phyloP scores from a whole-genome alignment of 345 rosid species.

The Populus pruinosa region DNA sequence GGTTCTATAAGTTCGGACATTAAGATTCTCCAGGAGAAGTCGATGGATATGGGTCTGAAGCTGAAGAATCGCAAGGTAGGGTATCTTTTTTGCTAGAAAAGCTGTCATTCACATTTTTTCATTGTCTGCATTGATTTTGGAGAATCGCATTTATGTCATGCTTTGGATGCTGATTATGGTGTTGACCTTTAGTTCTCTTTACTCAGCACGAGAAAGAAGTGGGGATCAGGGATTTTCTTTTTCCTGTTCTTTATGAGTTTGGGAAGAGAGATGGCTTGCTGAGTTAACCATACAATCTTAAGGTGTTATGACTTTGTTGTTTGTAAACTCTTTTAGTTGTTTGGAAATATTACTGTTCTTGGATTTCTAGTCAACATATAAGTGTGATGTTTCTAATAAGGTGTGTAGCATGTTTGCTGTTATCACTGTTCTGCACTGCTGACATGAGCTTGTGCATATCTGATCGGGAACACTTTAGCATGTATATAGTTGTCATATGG shows the following conservation, averaged over 20 bases:
- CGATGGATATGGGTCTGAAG: constrained; percentile 99
- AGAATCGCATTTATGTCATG: background rate
- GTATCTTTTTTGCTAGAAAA: background rate
- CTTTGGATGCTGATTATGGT: background rate
- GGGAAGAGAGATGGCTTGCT: no score
- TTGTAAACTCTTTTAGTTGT: no score
- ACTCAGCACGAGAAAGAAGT: background rate
- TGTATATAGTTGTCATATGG: background rate
- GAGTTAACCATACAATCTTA: no score
- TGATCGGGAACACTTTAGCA: background rate
- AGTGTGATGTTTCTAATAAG: background rate
- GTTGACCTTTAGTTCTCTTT: background rate
- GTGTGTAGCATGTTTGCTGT: background rate
- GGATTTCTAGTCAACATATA: background rate
- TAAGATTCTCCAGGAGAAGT: constrained; percentile 93
- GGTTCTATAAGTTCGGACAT: constrained; percentile 98
- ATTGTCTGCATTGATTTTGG: background rate
- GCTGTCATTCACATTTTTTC: background rate
- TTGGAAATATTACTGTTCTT: no score
- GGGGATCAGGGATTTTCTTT: background rate
- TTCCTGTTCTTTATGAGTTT: background rate
- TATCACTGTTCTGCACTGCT: background rate
- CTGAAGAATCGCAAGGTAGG: constrained; percentile 95
- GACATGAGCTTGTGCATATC: background rate
- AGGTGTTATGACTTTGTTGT: no score